A percentile compares a stretch with the other conserved stretches of the same genome.
These are phyloP conservation scores for Geranium brycei DNA, from an alignment of 345 rosid genomes.

Conservation along the genomic window DNA sequence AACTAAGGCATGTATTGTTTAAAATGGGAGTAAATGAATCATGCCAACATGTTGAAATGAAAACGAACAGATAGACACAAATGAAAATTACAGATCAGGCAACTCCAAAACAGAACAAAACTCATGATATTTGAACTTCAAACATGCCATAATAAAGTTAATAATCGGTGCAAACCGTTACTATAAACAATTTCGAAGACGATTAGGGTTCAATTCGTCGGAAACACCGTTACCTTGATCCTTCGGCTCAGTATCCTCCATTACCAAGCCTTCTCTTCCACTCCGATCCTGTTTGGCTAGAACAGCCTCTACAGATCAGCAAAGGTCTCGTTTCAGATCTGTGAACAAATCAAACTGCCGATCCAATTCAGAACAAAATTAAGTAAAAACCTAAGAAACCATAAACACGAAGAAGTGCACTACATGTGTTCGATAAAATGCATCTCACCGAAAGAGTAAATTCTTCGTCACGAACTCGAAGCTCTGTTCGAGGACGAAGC, in stretches of 20 bases:
- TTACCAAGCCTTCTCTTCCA: conserved; percentile 40
- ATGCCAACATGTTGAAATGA: no score
- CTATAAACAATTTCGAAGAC: conserved; percentile 48
- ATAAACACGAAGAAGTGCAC: not conserved
- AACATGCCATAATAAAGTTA: not conserved
- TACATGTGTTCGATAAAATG: not conserved
- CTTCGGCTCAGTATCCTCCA: conserved; percentile 23
- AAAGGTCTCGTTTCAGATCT: not conserved
- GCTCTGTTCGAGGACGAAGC: not conserved
- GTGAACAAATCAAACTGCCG: not conserved
- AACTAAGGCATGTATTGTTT: no score
- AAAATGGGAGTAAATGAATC: no score
- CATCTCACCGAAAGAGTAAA: not conserved
- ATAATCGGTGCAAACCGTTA: not conserved
- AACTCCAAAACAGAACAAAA: not conserved
- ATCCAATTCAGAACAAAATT: not conserved
- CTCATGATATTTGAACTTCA: not conserved
- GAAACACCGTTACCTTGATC: conserved; percentile 16
- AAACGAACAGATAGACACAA: no score
- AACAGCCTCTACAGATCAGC: not conserved
- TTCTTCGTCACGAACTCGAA: not conserved
- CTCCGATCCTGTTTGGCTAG: conserved; percentile 27
- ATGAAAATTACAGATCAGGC: not conserved
- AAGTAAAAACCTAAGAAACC: not conserved
- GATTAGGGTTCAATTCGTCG: conserved; percentile 40